Percentiles rank a stretch among this genome's conserved stretches.
Conservation (phyloP, 2,329 filamentous ascomycete genomes). For the Aspergillus sergii region DNA sequence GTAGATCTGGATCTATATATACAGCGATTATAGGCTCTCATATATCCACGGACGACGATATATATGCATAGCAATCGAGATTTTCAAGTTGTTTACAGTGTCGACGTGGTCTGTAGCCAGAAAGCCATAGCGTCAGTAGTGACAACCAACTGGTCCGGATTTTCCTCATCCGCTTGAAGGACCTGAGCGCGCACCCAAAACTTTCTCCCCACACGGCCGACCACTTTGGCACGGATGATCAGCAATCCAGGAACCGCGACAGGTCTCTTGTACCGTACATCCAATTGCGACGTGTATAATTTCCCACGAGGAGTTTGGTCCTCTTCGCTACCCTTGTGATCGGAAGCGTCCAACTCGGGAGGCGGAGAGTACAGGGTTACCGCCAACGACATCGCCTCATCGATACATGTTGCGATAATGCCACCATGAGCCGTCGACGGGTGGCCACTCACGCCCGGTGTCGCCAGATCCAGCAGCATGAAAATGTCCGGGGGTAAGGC, state of each 20-base stretch:
- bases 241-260: slow-evolving; percentile 39
- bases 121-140: slow-evolving; percentile 46
- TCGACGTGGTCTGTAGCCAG: slow-evolving; percentile 37
- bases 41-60: not conserved
- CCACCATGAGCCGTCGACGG: slow-evolving; percentile 45
- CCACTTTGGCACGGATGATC: slow-evolving; percentile 40
- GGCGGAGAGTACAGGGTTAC: slow-evolving; percentile 25
- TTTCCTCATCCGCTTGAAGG: slow-evolving; percentile 40
- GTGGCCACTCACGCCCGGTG: slow-evolving; percentile 43
- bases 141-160: slow-evolving; percentile 34
- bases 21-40: not conserved
- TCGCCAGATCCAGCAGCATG: slow-evolving; percentile 37
- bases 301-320: slow-evolving; percentile 28
- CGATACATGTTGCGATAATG: slow-evolving; percentile 43
- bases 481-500: slow-evolving; percentile 40
- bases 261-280: slow-evolving; percentile 43
- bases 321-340: slow-evolving; percentile 13
- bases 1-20: not conserved
- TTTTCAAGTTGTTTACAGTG: slow-evolving; percentile 3
- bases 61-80: not conserved
- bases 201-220: slow-evolving; percentile 42
- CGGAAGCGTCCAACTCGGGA: slow-evolving; percentile 23
- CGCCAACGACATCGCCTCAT: slow-evolving; percentile 48
- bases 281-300: slow-evolving; percentile 45
- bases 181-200: slow-evolving; percentile 45